phyloP scores from a whole-genome alignment of 129 eudicot genomes.

The Ambrosia trifida region DNA sequence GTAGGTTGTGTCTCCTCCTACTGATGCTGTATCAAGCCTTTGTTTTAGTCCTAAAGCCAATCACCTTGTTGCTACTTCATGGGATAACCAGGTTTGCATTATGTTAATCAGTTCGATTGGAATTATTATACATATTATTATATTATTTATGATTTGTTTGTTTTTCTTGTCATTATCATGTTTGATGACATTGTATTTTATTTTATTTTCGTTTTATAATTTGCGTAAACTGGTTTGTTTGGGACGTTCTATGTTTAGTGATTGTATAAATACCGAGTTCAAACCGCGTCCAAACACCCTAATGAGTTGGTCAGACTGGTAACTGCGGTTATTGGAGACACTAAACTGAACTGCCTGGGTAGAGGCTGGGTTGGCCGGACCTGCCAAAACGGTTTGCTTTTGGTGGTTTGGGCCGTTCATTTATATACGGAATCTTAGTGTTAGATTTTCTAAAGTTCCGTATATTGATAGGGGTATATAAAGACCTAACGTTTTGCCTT shows the following conservation, averaged over 20 bases:
- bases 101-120: not conserved
- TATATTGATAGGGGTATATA: too few species aligned
- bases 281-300: not conserved
- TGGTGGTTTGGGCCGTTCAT: too few species aligned
- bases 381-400: too few species aligned
- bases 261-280: not conserved
- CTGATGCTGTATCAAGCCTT: constrained; percentile 78
- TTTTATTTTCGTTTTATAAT: not conserved
- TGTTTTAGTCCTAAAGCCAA: constrained; percentile 82
- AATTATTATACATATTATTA: not conserved
- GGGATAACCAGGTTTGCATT: constrained; percentile 89
- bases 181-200: too few species aligned
- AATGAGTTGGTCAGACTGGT: not conserved
- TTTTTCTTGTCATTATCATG: not conserved
- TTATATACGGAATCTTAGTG: too few species aligned
- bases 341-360: too few species aligned
- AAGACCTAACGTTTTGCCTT: too few species aligned
- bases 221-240: constrained; percentile 16
- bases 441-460: too few species aligned
- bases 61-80: constrained; percentile 76
- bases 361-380: too few species aligned
- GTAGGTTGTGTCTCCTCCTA: constrained; percentile 72
- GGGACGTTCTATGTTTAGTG: constrained; percentile 12
- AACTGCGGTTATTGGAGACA: too few species aligned
- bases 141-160: not conserved